phyloP scores from a whole-genome alignment of 768 basidiomycete genomes.

The Suillus weaverae region DNA sequence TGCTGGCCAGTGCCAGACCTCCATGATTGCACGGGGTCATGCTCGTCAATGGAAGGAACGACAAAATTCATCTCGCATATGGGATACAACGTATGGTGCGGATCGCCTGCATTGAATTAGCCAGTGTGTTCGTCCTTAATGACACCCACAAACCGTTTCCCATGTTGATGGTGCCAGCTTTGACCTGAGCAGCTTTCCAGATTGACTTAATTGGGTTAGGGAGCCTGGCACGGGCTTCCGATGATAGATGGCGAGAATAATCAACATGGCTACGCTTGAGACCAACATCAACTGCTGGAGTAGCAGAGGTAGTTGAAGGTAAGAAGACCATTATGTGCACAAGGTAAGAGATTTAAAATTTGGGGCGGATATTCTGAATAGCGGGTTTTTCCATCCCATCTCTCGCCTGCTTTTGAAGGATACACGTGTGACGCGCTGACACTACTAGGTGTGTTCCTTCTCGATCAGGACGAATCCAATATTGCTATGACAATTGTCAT shows the following conservation, averaged over 20 bases:
- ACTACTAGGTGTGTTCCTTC: background rate
- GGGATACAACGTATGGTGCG: slow-evolving; percentile 35
- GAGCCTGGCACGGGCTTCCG: slow-evolving; percentile 33
- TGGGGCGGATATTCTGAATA: background rate
- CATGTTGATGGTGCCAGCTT: slow-evolving; percentile 37
- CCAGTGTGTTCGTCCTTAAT: background rate
- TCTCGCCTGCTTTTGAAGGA: slow-evolving; percentile 3
- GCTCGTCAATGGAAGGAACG: slow-evolving; percentile 30
- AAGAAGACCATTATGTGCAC: slow-evolving; percentile 27
- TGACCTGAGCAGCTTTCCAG: slow-evolving; percentile 37
- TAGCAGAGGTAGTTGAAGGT: slow-evolving; percentile 13
- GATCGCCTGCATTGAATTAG: slow-evolving; percentile 28
- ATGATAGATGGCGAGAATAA: slow-evolving; percentile 34
- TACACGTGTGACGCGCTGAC: background rate
- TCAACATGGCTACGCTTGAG: slow-evolving; percentile 30
- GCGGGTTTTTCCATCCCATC: no score
- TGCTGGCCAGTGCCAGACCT: slow-evolving; percentile 26
- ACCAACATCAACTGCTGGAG: slow-evolving; percentile 12
- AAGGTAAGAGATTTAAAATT: background rate
- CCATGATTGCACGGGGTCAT: slow-evolving; percentile 34
- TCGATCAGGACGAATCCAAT: background rate
- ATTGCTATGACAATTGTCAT: background rate
- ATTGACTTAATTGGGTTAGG: slow-evolving; percentile 40
- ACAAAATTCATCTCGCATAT: slow-evolving; percentile 35
- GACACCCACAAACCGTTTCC: slow-evolving; percentile 30